A percentile compares a stretch with the other conserved stretches of the same genome.
phyloP scores from a whole-genome alignment of 495 filamentous ascomycete species.

The Annulohypoxylon stygium region DNA sequence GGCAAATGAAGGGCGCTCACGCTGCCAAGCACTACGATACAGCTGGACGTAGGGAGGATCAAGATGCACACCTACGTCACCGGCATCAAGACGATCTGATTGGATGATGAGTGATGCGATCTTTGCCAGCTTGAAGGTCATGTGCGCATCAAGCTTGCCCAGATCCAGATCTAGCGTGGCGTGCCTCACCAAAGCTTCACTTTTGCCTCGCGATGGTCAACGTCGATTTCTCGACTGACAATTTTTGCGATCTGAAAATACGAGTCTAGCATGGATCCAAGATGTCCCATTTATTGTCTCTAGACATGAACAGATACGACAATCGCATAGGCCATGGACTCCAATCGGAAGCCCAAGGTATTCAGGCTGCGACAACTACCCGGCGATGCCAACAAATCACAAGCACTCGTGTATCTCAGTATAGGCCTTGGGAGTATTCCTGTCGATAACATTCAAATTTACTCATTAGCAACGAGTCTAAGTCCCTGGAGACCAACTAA shows the following conservation, averaged over 20 bases:
- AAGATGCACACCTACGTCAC: neutral
- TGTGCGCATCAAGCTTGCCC: neutral
- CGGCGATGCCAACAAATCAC: neutral
- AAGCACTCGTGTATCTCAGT: neutral
- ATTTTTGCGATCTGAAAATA: neutral
- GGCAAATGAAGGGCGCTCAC: neutral
- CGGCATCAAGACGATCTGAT: neutral
- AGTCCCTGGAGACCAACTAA: slow-evolving; percentile 1
- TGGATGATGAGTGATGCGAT: neutral
- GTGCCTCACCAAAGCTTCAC: neutral
- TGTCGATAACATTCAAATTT: neutral
- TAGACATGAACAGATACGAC: neutral
- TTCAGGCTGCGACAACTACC: neutral
- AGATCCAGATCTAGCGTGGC: neutral
- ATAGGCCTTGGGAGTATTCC: neutral
- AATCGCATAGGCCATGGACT: neutral
- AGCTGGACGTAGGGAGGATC: no score
- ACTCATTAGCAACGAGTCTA: neutral
- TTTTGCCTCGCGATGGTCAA: neutral
- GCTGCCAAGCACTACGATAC: neutral
- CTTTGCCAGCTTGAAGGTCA: neutral
- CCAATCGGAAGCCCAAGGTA: neutral
- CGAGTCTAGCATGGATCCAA: neutral
- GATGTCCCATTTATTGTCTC: neutral
- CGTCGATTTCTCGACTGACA: neutral